These are phyloP conservation scores for Termitomyces sp. DNA, from an alignment of 768 basidiomycete genomes.

Conservation along the genomic window DNA sequence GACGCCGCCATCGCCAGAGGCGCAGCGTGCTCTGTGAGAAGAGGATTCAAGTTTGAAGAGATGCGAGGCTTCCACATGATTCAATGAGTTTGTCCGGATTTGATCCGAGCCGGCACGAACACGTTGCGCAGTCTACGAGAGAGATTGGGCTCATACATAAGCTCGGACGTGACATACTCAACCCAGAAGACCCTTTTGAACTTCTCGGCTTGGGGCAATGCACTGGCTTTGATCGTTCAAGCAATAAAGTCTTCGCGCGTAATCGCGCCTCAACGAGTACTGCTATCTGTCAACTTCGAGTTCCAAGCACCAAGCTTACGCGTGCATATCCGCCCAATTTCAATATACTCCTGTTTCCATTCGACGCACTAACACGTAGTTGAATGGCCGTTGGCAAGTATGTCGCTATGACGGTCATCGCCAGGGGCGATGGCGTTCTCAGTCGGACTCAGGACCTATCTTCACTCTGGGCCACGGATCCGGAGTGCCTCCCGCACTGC, in stretches of 20 bases:
- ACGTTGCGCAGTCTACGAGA: no score
- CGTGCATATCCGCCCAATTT: background rate
- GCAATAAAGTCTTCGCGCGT: background rate
- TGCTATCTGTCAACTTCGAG: background rate
- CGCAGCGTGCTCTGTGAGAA: background rate
- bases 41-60: background rate
- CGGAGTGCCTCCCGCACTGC: background rate
- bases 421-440: background rate
- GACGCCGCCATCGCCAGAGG: slow-evolving; percentile 24
- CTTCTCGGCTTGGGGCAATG: background rate
- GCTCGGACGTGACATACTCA: background rate
- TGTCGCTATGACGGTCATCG: background rate
- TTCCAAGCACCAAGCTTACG: background rate
- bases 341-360: background rate
- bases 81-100: background rate
- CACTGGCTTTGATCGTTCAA: background rate
- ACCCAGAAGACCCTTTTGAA: background rate
- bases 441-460: background rate
- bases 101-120: background rate
- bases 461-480: background rate
- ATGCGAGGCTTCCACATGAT: background rate
- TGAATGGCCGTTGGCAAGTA: background rate
- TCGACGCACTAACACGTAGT: background rate
- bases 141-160: no score
- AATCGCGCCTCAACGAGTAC: background rate